A percentile compares a stretch with the other conserved stretches of the same genome.
Conservation (phyloP, 306 rosid genomes). For the Quercus gilva region DNA sequence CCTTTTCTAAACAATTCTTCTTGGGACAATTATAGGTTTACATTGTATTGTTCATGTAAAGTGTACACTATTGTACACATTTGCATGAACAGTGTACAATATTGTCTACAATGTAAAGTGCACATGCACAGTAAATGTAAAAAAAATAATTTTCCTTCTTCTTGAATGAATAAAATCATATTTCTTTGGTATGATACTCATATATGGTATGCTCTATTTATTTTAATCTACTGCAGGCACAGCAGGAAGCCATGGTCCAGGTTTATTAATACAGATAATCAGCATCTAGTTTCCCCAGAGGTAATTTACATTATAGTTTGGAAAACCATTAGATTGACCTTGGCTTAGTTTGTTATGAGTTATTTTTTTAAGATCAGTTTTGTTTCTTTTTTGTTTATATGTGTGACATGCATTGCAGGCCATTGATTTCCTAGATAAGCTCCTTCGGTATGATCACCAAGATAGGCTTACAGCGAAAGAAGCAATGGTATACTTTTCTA, state of each 20-base stretch:
- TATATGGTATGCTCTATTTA: slow-evolving; percentile 13
- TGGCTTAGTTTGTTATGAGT: neutral
- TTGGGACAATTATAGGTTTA: neutral
- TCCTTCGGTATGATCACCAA: slow-evolving; percentile 90
- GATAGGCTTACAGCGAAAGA: slow-evolving; percentile 94
- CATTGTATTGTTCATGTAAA: neutral
- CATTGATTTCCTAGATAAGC: slow-evolving; percentile 94
- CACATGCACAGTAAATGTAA: no score
- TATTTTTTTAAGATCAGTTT: neutral
- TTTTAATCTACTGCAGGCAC: slow-evolving; percentile 62
- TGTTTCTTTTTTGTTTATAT: slow-evolving; percentile 24
- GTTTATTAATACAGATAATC: slow-evolving; percentile 90
- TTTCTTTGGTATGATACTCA: neutral
- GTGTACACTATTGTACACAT: no score
- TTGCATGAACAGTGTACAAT: no score
- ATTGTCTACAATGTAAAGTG: no score
- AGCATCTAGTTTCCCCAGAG: slow-evolving; percentile 96
- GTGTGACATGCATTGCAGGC: slow-evolving; percentile 48
- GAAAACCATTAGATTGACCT: neutral
- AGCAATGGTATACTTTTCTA: slow-evolving; percentile 65
- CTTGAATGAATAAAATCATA: neutral
- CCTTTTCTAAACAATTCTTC: neutral
- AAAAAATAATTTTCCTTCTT: neutral
- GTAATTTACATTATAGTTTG: slow-evolving; percentile 36
- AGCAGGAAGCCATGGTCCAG: slow-evolving; percentile 97